Base-by-base conservation (phyloP, 2,329 filamentous ascomycete species). In the Fonsecaea pedrosoi region DNA sequence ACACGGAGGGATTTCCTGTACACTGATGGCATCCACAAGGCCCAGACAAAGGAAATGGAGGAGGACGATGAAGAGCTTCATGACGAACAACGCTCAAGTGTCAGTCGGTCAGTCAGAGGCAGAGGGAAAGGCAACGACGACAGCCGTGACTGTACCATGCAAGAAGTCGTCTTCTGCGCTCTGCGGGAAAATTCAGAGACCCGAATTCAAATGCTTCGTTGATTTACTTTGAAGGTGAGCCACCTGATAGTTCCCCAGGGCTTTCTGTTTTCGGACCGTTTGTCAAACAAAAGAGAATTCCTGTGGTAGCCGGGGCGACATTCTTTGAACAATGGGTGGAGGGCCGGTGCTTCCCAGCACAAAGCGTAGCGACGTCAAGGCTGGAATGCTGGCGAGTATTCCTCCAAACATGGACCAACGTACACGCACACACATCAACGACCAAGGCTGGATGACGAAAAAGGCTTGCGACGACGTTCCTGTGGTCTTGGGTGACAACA, bases 271-370 rank as follows among this genome's bases (percentile, higher is more conserved):
- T 59, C 65, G 65, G 66, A 12, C 18, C 21, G 55, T 25, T 42
- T 45, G 21, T 48, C 61, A 67, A 69, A 71, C 65, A 71, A 69
- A 70, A 63, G 54, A 64, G 25, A 67, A 71, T 71, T 61, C 67
- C 65, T 66, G 30, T 4, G 15, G 67, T 68, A 58, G 42, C 48
- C 60, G 62, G 58, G 65, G 65, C 37, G 58, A 69, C 60, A 62
- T 66, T 56, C 45, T 58, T 55, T 32, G 53, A 69, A 67, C 67
- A 69, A 69, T 67, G 67, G 64, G 37, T 30, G 34, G 59, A 25
- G 2, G 6, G 37, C 40, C 59, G 59, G 59, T 50, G 30, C 45
- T 50, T 38, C 8, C 59, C 18, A 34, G n/a, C 32, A 18, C 35
- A 37, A 53, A 32, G 34, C 48, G 58, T 12, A n/a, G 40, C 34